Base-by-base conservation (phyloP, 2,329 filamentous ascomycete species). In the Nemania serpens region DNA sequence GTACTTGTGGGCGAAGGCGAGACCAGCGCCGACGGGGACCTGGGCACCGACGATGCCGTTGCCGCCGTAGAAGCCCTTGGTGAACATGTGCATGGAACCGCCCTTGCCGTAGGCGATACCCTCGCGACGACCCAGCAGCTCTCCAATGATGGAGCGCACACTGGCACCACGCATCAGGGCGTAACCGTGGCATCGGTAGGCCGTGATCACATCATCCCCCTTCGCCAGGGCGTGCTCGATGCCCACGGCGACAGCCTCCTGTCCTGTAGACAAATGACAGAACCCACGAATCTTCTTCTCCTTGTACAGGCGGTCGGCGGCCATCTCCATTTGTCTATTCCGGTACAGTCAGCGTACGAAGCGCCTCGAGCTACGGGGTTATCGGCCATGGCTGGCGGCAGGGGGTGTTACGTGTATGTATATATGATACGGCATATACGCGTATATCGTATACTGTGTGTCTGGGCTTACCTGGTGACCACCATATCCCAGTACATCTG, bases 231-330 rank as follows among this genome's bases (percentile, higher is more conserved):
- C 93, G 78, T 97, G 91, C 82, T 99, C 95, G 74, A 99, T 98
- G 76, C 95, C 95, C 71, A 93, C 89, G 61, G 95, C 93, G 69
- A 99, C 95, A 68, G 95, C 95, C 85, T 99, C 95, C 82, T 99
- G 95, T 66, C 95, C 95, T 62, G 91, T 96, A 61, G 95, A 98
- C 79, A 99, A 82, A 82, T 99, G 95, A 83, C 95, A 99, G 90
- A 99, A 99, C 82, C 95, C 95, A 73, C 95, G 91, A 73, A 99
- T 98, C 87, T 99, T 98, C 90, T 99, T 99, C 85, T 98, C 95
- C 85, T 99, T 99, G 91, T 99, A 99, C 75, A 99, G 84, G 77
- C 94, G 88, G 78, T 99, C 95, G 82, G 95, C 93, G 69, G 94
- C 93, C 94, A 99, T 97, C 82, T 99, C 95, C 95, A 99, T 97